Base-by-base conservation (phyloP, 202 grass and related monocot genomes). In the Digitaria exilis region DNA sequence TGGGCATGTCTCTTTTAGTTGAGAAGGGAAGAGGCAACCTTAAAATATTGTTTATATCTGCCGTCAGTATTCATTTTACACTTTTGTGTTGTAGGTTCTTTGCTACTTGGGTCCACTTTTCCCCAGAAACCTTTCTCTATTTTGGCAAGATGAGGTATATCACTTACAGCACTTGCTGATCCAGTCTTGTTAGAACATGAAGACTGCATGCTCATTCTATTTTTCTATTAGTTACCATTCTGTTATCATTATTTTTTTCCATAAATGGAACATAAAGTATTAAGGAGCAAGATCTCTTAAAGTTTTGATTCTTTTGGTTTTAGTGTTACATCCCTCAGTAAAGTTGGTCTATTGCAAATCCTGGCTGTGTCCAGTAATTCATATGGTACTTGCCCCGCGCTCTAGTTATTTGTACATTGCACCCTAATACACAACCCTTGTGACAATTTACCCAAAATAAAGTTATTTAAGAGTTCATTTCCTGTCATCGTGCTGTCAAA, bases 61-160 rank as follows among this genome's bases (percentile, higher is more conserved):
- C 54, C 29, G 51, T 59, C 39, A 42, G 26, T 50, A 21, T 56
- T 75, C 46, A 81, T 56, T 77, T 71, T 57, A 30, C 22, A 13
- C 82, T 11, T 87, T 45, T 58, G 76, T 70, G 62, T 71, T 93
- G 77, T 76, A 98, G 95, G 90, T 93, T 32, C 67, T 98, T 34
- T 98, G 95, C 80, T 95, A 90, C 82, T 87, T 98, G 78, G 92
- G 90, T 74, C 85, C 89, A 84, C 86, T 98, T 71, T 98, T 98
- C 65, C 92, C 95, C 28, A 93, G 88, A 85, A 95, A 98, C 80
- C 90, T 98, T 74, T 89, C 81, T 79, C 85, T 93, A 76, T 93
- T 98, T 84, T 95, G 85, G 92, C 92, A 98, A 93, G 95, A 98
- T 88, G 95, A 98, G 95, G 95, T 98, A 98, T 87, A 83, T 10